phyloP scores from a whole-genome alignment of 768 basidiomycete species.

The Hirschioporus abietinus region DNA sequence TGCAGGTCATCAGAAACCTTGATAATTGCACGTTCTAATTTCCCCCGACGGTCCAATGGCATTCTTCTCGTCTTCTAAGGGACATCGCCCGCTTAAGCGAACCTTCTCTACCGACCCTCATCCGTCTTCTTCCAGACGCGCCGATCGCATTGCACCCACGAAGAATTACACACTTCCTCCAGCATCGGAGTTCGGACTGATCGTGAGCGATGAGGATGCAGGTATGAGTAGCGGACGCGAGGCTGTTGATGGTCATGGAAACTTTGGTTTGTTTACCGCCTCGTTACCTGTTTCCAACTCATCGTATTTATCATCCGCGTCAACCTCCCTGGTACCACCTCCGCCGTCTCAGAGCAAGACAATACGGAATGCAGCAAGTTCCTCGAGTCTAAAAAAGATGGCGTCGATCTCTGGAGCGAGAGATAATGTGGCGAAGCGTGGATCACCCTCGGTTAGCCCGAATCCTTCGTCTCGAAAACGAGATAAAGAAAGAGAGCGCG shows the following conservation, averaged over 20 bases:
- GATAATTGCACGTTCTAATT: background rate
- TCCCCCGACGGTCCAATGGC: background rate
- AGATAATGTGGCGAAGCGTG: background rate
- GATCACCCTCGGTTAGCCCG: background rate
- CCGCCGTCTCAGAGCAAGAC: background rate
- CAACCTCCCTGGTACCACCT: background rate
- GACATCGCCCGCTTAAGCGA: background rate
- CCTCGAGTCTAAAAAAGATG: background rate
- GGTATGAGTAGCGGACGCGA: background rate
- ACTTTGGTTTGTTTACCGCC: background rate
- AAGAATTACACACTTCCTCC: background rate
- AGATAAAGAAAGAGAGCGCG: background rate
- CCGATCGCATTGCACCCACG: background rate
- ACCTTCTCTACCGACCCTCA: background rate
- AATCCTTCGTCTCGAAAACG: background rate
- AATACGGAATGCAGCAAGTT: background rate
- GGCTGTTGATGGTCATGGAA: background rate
- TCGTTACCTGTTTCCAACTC: background rate
- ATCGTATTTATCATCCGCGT: background rate
- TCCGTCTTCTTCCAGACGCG: background rate
- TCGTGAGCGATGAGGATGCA: background rate
- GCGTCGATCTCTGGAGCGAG: background rate
- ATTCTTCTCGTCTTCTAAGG: background rate
- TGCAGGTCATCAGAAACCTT: background rate
- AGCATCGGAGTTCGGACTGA: background rate